These are phyloP conservation scores for Lentinula guzmanii DNA, from an alignment of 768 basidiomycete species.

Conservation along the genomic window DNA sequence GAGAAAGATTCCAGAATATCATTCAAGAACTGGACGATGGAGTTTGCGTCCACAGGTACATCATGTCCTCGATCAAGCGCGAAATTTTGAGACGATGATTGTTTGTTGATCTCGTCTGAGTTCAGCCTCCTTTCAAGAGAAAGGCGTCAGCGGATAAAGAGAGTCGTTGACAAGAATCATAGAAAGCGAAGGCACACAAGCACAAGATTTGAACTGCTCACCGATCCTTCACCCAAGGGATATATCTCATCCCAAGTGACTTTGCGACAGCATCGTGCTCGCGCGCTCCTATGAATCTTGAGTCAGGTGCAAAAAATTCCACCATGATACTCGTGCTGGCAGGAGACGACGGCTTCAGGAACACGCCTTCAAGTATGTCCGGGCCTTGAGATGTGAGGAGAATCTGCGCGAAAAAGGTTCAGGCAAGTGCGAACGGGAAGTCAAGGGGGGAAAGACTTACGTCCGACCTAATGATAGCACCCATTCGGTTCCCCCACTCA, in stretches of 20 bases:
- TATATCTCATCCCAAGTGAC: constrained; percentile 48
- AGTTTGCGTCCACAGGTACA: constrained; percentile 32
- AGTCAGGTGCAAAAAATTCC: constrained; percentile 20
- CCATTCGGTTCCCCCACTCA: constrained; percentile 58
- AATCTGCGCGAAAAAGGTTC: constrained; percentile 29
- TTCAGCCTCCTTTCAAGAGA: constrained; percentile 26
- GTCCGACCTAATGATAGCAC: constrained; percentile 60
- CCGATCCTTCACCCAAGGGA: constrained; percentile 48
- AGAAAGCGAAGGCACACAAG: not conserved
- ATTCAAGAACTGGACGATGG: constrained; percentile 34
- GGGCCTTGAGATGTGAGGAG: constrained; percentile 54
- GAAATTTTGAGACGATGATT: constrained; percentile 25
- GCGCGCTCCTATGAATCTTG: constrained; percentile 52
- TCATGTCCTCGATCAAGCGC: constrained; percentile 14
- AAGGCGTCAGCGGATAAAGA: not conserved
- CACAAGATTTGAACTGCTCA: not conserved
- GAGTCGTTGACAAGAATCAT: not conserved
- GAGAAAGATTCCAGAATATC: constrained; percentile 10
- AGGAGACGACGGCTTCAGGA: constrained; percentile 55
- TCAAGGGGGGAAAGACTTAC: constrained; percentile 31
- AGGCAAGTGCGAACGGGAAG: constrained; percentile 1
- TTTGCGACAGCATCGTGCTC: constrained; percentile 56
- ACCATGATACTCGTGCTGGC: constrained; percentile 40
- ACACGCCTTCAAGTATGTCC: constrained; percentile 63
- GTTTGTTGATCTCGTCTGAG: constrained; percentile 10